Base-by-base conservation (phyloP, 2,329 filamentous ascomycete species). In the Diaporthe citrichinensis region DNA sequence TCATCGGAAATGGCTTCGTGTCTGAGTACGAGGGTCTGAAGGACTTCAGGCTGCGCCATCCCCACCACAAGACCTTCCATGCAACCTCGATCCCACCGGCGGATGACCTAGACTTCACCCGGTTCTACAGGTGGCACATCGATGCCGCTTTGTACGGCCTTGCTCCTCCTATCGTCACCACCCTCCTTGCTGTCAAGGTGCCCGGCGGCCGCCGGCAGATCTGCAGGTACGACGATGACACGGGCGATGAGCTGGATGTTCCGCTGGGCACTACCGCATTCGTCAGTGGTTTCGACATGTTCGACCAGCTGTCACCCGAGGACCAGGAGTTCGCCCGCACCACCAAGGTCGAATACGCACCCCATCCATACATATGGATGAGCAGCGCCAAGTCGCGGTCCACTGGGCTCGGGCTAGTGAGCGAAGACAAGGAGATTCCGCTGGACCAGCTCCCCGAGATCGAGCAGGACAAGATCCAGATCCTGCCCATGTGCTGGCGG, bases 281-380 rank as follows among this genome's bases (percentile, higher is more conserved):
- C 78, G 92, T 91, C 3, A 93, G 90, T 31, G 92, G 93, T 2
- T 92, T 94, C 81, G 87, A 88, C 51, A 94, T 94, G 91, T 95
- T 92, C 83, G 90, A 94, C 67, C 81, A 88, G 17, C 87, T 96
- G 14, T 92, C 90, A 20, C 87, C 90, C 0, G 88, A 88, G 58
- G 93, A 95, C 80, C 90, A 94, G 82, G 87, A 88, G 59, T 94
- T 95, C 78, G 93, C 88, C 1, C 89, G 91, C 69, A 90, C 87
- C 7, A 93, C 92, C 28, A 90, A 87, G 75, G 89, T 95, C 61
- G 93, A 95, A 83, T 96, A 96, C 81, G 93, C 94, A 0, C 88
- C 94, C 3, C 94, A 96, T 79, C 94, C 94, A 7, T 96, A 96
- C 83, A 91, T 96, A 77, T 96, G 94, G 94, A 96, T 96, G 93